Evolutionary conservation across 2,329 filamentous ascomycete genomes (phyloP).

Genomic region (Trichoderma pleuroti): DNA sequence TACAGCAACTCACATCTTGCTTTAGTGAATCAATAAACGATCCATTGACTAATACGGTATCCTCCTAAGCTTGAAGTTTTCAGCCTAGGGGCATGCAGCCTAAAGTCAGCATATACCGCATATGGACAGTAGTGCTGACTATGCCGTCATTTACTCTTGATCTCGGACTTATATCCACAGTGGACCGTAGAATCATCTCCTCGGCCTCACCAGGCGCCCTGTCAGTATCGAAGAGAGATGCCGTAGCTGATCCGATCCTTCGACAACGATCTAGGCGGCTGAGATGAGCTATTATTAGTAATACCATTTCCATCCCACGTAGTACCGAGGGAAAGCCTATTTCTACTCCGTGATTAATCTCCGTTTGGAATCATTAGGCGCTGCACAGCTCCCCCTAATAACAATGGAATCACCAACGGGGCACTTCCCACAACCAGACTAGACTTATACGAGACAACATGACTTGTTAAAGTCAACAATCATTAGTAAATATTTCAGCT

Average conservation of each 20-base stretch:
- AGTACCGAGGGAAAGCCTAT: background rate
- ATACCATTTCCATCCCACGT: background rate
- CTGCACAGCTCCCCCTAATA: background rate
- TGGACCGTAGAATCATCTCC: background rate
- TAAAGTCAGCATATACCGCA: background rate
- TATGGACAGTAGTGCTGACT: slow-evolving; percentile 1
- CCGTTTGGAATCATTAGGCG: background rate
- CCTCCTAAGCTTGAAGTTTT: background rate
- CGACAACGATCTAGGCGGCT: background rate
- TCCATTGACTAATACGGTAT: background rate
- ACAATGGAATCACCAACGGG: background rate
- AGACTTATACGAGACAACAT: background rate
- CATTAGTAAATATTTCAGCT: background rate
- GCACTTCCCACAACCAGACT: background rate
- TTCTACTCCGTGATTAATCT: background rate
- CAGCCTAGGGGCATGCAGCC: background rate
- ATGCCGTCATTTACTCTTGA: background rate
- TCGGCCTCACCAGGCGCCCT: background rate
- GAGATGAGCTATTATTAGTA: background rate
- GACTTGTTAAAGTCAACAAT: background rate
- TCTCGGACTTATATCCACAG: background rate
- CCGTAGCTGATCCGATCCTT: background rate
- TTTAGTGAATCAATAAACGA: background rate
- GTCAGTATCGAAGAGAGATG: background rate
- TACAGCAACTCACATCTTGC: background rate